Conservation (phyloP, 1,284 basidiomycete genomes). For the Phlebopus sp. region DNA sequence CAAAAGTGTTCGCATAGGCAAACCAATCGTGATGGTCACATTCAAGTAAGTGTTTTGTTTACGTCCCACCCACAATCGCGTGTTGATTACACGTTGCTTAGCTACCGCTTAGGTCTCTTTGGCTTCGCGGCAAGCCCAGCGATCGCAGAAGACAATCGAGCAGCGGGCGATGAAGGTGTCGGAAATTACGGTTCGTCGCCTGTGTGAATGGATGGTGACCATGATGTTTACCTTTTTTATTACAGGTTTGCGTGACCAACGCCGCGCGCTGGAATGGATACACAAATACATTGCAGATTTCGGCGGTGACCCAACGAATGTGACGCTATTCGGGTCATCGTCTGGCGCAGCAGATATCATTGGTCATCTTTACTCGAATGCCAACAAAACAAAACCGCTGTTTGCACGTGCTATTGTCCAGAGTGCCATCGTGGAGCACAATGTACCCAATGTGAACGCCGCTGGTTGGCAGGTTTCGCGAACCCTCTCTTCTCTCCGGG, state of each 20-base stretch:
- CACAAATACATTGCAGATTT: constrained; percentile 63
- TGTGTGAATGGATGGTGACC: constrained; percentile 1
- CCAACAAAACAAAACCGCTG: constrained; percentile 55
- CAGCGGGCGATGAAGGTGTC: constrained; percentile 62
- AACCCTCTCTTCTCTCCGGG: constrained; percentile 51
- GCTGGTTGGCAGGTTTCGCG: constrained; percentile 68
- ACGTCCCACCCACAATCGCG: constrained; percentile 15
- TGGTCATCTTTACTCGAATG: constrained; percentile 62
- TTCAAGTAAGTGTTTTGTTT: constrained; percentile 57
- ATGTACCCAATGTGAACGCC: constrained; percentile 52
- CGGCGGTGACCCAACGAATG: constrained; percentile 67
- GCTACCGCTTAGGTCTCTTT: constrained; percentile 72
- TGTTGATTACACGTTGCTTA: constrained; percentile 26
- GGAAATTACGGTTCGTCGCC: constrained; percentile 65
- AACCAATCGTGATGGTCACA: constrained; percentile 68
- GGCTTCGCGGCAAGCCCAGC: constrained; percentile 66
- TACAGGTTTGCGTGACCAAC: constrained; percentile 67
- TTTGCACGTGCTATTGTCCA: constrained; percentile 70
- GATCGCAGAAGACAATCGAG: constrained; percentile 62
- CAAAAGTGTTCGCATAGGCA: constrained; percentile 56
- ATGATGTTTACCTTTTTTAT: constrained; percentile 3
- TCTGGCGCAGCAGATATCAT: constrained; percentile 72
- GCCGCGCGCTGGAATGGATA: constrained; percentile 68
- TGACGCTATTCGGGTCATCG: constrained; percentile 69
- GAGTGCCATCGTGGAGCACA: constrained; percentile 59